Percentiles rank a stretch among this genome's conserved stretches.
Conservation (phyloP, 2,329 filamentous ascomycete genomes). For the Curvularia sp. region DNA sequence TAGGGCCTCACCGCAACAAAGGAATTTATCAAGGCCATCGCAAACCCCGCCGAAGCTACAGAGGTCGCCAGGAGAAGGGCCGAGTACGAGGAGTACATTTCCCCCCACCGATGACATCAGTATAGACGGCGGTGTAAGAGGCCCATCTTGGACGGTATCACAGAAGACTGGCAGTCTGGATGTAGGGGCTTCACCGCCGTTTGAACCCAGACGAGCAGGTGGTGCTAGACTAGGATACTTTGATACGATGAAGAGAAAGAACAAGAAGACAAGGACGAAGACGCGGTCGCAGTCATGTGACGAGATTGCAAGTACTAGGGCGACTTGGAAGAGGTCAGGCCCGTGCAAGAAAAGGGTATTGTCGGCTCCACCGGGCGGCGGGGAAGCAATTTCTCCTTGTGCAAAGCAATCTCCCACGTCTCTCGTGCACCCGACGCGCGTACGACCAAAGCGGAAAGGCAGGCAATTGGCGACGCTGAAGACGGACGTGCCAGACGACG, state of each 20-base stretch:
- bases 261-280: conserved; percentile 1
- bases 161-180: conserved; percentile 24
- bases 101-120: conserved; percentile 12
- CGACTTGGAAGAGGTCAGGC: too few relatives aligned
- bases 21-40: conserved; percentile 4
- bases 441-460: conserved; percentile 30
- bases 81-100: conserved; percentile 13
- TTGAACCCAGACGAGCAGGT: conserved; percentile 38
- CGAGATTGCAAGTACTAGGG: neutral
- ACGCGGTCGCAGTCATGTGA: conserved; percentile 4
- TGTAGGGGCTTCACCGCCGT: conserved; percentile 17
- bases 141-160: conserved; percentile 20
- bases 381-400: conserved; percentile 5
- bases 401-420: conserved; percentile 7
- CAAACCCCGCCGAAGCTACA: conserved; percentile 6
- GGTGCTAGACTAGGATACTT: conserved; percentile 29
- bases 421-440: conserved; percentile 32
- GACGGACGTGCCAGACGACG: conserved; percentile 32
- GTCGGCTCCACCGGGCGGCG: neutral
- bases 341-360: neutral
- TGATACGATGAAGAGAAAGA: conserved; percentile 12
- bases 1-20: conserved; percentile 6
- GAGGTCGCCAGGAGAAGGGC: conserved; percentile 1
- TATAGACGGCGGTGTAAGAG: conserved; percentile 17
- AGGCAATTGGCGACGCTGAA: conserved; percentile 35